Conservation (phyloP, 305 asterid genomes). For the Fraxinus velutina region DNA sequence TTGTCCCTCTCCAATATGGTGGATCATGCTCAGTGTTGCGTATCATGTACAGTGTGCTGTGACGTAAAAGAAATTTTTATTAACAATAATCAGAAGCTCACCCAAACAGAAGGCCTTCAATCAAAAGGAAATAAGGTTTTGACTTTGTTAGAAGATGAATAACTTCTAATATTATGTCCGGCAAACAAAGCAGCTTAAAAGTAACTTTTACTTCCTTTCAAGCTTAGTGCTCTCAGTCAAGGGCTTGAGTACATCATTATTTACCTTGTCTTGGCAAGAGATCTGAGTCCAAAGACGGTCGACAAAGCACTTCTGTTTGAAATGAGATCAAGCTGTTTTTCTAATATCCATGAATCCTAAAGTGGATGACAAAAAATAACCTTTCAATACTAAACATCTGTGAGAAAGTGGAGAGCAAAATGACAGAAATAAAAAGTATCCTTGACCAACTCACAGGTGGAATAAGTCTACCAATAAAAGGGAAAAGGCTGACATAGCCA, state of each 20-base stretch:
- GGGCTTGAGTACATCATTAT: neutral
- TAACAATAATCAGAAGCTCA: neutral
- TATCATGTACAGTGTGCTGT: constrained; percentile 87
- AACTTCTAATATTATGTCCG: neutral
- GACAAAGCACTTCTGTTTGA: constrained; percentile 73
- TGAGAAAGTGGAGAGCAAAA: neutral
- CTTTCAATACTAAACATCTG: neutral
- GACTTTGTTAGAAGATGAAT: neutral
- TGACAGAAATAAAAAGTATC: constrained; percentile 13
- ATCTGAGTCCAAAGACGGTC: constrained; percentile 84
- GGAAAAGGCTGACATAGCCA: constrained; percentile 96
- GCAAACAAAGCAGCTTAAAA: neutral
- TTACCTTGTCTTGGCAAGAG: constrained; percentile 89
- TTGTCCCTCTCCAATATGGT: constrained; percentile 97
- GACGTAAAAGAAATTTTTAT: neutral
- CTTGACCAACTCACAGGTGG: constrained; percentile 75
- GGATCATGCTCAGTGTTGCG: constrained; percentile 96
- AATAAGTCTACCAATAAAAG: constrained; percentile 83
- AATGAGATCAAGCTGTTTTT: constrained; percentile 80
- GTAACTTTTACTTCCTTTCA: neutral
- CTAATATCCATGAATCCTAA: constrained; percentile 77
- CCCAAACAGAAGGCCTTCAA: constrained; percentile 4
- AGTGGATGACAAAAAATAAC: constrained; percentile 14
- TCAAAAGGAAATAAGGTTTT: neutral
- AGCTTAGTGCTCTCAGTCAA: neutral